Conservation (phyloP, 2,329 filamentous ascomycete genomes). For the Aspergillus niger region DNA sequence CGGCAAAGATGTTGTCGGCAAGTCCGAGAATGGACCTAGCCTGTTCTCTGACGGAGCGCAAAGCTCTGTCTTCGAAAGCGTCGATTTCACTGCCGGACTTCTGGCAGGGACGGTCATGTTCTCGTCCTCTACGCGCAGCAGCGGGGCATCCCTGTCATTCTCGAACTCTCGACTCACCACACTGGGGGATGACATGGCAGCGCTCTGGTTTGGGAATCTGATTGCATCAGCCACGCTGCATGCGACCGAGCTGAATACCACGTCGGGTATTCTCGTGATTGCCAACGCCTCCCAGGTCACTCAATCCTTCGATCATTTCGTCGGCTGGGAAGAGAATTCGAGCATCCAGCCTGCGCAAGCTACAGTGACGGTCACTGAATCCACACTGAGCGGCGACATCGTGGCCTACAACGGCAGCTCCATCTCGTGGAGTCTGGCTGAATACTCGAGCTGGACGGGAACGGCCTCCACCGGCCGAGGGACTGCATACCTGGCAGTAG, state of each 20-base stretch:
- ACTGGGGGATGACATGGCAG: conserved; percentile 23
- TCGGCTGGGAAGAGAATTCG: conserved; percentile 30
- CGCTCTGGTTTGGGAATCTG: conserved; percentile 37
- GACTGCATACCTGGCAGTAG: conserved; percentile 12
- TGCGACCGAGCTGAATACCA: conserved; percentile 19
- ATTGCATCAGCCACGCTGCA: conserved; percentile 21
- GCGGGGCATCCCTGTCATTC: conserved; percentile 26
- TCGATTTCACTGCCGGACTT: conserved; percentile 30
- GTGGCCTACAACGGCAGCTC: conserved; percentile 36
- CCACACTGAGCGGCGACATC: conserved; percentile 31
- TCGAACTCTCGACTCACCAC: conserved; percentile 27
- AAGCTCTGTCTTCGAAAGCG: conserved; percentile 13
- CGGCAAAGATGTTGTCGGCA: conserved; percentile 28
- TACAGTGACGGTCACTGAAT: conserved; percentile 28
- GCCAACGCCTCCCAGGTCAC: conserved; percentile 32
- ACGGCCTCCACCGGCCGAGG: conserved; percentile 19
- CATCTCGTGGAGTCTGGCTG: conserved; percentile 16
- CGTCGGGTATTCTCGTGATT: conserved; percentile 26
- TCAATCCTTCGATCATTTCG: conserved; percentile 39
- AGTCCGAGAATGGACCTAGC: conserved; percentile 23
- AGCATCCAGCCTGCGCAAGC: conserved; percentile 30
- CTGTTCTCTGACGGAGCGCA: conserved; percentile 33
- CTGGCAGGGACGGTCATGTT: conserved; percentile 32
- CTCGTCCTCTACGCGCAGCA: conserved; percentile 17
- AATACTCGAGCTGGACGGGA: conserved; percentile 21